Evolutionary conservation across 1,139 yeast species (phyloP).

Genomic region (Candida pseudocylindracea): DNA sequence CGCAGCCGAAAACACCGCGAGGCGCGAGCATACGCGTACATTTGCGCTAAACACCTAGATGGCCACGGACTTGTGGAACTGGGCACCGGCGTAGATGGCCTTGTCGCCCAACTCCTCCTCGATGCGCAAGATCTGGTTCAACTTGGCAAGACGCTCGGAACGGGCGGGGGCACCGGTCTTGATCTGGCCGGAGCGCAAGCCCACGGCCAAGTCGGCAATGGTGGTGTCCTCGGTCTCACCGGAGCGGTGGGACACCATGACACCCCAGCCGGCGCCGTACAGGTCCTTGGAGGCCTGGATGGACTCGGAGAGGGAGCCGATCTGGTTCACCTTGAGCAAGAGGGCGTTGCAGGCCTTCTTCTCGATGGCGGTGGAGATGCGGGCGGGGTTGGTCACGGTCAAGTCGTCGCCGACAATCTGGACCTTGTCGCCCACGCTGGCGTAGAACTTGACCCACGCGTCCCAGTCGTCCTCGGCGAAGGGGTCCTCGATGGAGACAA

Average conservation of each 20-base stretch:
- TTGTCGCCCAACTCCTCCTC: slow-evolving; percentile 94
- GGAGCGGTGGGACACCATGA: slow-evolving; percentile 94
- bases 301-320: slow-evolving; percentile 80
- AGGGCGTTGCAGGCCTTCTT: slow-evolving; percentile 86
- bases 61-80: slow-evolving; percentile 19
- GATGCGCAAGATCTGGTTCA: slow-evolving; percentile 89
- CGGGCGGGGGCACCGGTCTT: slow-evolving; percentile 99
- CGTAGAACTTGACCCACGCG: slow-evolving; percentile 76
- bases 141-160: slow-evolving; percentile 97
- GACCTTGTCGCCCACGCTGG: slow-evolving; percentile 40
- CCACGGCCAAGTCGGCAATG: slow-evolving; percentile 92
- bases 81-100: slow-evolving; percentile 82
- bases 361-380: slow-evolving; percentile 87
- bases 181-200: slow-evolving; percentile 93
- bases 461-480: slow-evolving; percentile 99
- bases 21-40: too few relatives aligned
- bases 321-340: slow-evolving; percentile 89
- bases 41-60: neutral
- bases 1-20: too few relatives aligned
- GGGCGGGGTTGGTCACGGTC: slow-evolving; percentile 90
- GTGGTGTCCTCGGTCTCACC: slow-evolving; percentile 98
- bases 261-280: slow-evolving; percentile 89
- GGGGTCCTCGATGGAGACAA: slow-evolving; percentile 94
- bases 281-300: slow-evolving; percentile 85
- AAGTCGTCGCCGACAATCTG: slow-evolving; percentile 95